A percentile compares a stretch with the other conserved stretches of the same genome.
Evolutionary conservation across 345 rosid species (phyloP).

Genomic region (Camelina hispida): DNA sequence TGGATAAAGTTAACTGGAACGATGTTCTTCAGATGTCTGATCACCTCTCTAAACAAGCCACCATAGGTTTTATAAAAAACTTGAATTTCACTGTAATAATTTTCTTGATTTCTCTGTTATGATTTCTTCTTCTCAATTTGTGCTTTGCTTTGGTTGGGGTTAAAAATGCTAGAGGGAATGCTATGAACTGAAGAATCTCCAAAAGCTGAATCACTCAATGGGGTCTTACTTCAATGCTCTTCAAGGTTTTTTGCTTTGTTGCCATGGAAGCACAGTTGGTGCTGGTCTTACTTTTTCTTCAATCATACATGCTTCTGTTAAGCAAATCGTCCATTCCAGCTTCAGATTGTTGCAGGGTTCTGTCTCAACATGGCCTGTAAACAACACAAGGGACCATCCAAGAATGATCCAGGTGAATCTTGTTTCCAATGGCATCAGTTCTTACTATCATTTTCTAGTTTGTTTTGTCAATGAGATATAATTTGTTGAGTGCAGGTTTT

Average conservation of each 20-base stretch:
- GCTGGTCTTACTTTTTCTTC: conserved; percentile 90
- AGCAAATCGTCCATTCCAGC: conserved; percentile 82
- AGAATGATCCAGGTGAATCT: conserved; percentile 90
- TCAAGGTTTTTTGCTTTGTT: conserved; percentile 82
- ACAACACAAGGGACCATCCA: conserved; percentile 94
- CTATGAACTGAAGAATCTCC: conserved; percentile 81
- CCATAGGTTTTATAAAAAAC: conserved; percentile 58
- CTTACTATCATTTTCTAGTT: background rate
- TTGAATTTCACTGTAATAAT: background rate
- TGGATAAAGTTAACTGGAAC: conserved; percentile 66
- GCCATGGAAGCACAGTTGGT: conserved; percentile 79
- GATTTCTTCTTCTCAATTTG: background rate
- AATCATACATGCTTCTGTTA: conserved; percentile 59
- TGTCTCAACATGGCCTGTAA: conserved; percentile 94
- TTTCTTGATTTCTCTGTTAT: background rate
- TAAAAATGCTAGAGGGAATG: conserved; percentile 71
- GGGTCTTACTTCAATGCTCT: conserved; percentile 65
- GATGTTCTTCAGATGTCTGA: conserved; percentile 82
- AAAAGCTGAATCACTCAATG: conserved; percentile 69
- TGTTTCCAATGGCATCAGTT: background rate
- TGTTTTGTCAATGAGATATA: background rate
- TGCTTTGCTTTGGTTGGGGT: background rate
- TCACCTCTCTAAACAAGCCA: conserved; percentile 84
- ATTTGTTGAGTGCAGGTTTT: conserved; percentile 67
- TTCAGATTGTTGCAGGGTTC: conserved; percentile 81